Conservation (phyloP, 2,329 filamentous ascomycete genomes). For the Exophiala dermatitidis region DNA sequence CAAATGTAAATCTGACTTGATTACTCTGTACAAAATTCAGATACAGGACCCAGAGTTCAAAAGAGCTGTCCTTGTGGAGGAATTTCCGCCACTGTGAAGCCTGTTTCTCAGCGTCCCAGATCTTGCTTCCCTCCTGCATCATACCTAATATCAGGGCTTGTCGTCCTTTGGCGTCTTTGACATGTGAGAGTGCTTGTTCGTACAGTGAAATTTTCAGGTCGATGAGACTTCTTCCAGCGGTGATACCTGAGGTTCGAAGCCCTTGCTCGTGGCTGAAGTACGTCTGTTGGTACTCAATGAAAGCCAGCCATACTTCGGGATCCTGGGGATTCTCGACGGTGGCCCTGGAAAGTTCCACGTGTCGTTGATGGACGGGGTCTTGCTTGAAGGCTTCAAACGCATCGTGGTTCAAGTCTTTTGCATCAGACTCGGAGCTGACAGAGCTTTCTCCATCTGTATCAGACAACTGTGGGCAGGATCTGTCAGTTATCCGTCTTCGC, state of each 20-base stretch:
- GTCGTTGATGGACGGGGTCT: constrained; percentile 33
- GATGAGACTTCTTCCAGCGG: constrained; percentile 53
- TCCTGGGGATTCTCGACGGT: constrained; percentile 62
- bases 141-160: constrained; percentile 59
- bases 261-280: constrained; percentile 37
- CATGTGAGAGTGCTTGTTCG: constrained; percentile 63
- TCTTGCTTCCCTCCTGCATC: constrained; percentile 64
- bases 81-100: constrained; percentile 59
- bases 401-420: constrained; percentile 39
- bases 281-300: constrained; percentile 72
- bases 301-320: constrained; percentile 64
- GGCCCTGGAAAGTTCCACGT: constrained; percentile 53
- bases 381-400: constrained; percentile 44
- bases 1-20: constrained; percentile 60
- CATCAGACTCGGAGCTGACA: constrained; percentile 35
- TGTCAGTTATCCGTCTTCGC: constrained; percentile 19
- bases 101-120: constrained; percentile 62
- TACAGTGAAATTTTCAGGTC: constrained; percentile 76
- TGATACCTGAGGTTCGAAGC: constrained; percentile 30
- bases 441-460: constrained; percentile 43
- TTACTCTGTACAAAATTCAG: constrained; percentile 64
- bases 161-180: constrained; percentile 42
- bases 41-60: constrained; percentile 65
- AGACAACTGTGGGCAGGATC: constrained; percentile 29
- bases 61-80: constrained; percentile 51